Conservation (phyloP, 2,329 filamentous ascomycete genomes). For the Alternaria postmessia region DNA sequence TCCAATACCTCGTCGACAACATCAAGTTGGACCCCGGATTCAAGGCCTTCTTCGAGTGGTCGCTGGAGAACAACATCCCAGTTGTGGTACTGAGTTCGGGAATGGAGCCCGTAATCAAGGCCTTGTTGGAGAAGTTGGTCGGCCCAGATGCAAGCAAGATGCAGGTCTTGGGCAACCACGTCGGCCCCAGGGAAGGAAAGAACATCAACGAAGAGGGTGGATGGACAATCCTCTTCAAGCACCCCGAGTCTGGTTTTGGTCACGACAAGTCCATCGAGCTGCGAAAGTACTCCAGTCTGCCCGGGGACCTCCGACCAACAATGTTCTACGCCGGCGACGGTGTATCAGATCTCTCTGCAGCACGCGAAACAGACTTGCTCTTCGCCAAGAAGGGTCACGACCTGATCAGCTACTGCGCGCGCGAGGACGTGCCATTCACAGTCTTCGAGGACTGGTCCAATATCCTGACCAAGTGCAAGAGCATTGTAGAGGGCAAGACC, state of each 20-base stretch:
- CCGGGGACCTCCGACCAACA: slow-evolving; percentile 72
- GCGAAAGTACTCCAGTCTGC: slow-evolving; percentile 80
- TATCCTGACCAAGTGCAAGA: slow-evolving; percentile 78
- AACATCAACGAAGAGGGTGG: slow-evolving; percentile 82
- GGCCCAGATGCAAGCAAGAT: slow-evolving; percentile 81
- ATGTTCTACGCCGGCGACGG: slow-evolving; percentile 84
- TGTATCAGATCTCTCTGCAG: slow-evolving; percentile 64
- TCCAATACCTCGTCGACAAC: slow-evolving; percentile 78
- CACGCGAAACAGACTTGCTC: slow-evolving; percentile 88
- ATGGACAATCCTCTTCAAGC: slow-evolving; percentile 89
- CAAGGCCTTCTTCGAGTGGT: slow-evolving; percentile 86
- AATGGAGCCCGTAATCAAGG: slow-evolving; percentile 91
- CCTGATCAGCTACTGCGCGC: slow-evolving; percentile 85
- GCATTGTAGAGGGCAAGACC: slow-evolving; percentile 75
- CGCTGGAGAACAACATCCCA: slow-evolving; percentile 81
- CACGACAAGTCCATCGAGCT: slow-evolving; percentile 97
- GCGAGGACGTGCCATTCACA: slow-evolving; percentile 84
- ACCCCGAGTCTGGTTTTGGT: slow-evolving; percentile 83
- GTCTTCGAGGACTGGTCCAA: slow-evolving; percentile 84
- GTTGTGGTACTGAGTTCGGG: slow-evolving; percentile 91
- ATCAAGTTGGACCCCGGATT: slow-evolving; percentile 91
- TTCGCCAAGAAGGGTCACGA: slow-evolving; percentile 94
- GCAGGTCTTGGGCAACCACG: slow-evolving; percentile 90
- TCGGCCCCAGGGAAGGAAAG: slow-evolving; percentile 72
- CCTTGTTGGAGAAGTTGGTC: slow-evolving; percentile 79